phyloP scores from a whole-genome alignment of 345 rosid species.

The Crucihimalaya himalaica region DNA sequence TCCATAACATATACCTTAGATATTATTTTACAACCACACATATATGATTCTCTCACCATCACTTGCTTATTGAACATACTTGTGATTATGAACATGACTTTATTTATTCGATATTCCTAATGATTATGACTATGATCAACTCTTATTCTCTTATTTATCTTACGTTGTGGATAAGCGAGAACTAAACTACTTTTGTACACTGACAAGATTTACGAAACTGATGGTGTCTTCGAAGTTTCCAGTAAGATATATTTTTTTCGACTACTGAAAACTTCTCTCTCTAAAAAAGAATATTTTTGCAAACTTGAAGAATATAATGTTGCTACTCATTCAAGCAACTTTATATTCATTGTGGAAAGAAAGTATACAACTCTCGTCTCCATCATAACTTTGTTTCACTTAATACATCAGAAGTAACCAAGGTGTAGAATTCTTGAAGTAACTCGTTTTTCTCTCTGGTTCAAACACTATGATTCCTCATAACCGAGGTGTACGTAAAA shows the following conservation, averaged over 20 bases:
- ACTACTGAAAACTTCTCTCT: background rate
- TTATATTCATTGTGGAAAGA: background rate
- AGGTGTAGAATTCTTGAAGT: no score
- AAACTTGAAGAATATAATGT: background rate
- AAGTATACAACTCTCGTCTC: background rate
- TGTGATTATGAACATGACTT: no score
- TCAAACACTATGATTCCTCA: background rate
- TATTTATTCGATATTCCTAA: no score
- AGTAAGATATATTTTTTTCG: background rate
- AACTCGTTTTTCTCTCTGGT: no score
- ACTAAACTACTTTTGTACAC: background rate
- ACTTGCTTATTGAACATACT: no score
- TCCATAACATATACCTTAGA: no score
- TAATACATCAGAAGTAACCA: no score
- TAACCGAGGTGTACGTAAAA: background rate
- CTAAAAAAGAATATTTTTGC: background rate
- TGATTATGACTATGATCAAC: no score
- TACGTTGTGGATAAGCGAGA: background rate
- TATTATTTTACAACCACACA: no score
- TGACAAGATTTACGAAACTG: background rate
- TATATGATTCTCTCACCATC: no score
- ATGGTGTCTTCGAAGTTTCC: background rate
- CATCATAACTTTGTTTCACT: background rate
- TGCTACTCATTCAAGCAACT: background rate
- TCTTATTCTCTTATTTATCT: no score